Conservation (phyloP, 768 basidiomycete genomes). For the Lactarius deliciosus region DNA sequence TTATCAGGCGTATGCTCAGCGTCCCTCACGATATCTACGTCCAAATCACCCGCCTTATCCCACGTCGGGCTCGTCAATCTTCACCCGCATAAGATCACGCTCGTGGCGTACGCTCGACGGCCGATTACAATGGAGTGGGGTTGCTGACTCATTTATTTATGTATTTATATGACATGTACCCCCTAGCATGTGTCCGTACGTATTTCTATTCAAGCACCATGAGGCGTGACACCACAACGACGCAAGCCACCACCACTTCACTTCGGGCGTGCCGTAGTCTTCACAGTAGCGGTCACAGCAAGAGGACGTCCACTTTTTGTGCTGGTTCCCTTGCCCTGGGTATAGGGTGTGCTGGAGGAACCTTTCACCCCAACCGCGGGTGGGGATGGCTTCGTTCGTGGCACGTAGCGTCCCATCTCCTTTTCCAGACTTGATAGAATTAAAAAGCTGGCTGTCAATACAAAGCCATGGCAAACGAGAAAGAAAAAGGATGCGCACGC, state of each 20-base stretch:
- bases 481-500: neutral
- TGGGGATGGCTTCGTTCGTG: slow-evolving; percentile 1
- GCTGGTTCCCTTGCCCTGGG: neutral
- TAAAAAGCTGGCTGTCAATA: neutral
- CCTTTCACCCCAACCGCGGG: neutral
- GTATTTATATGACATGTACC: neutral
- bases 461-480: neutral
- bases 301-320: neutral
- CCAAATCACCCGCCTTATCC: neutral
- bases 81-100: neutral
- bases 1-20: neutral
- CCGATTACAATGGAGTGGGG: neutral
- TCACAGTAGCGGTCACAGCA: neutral
- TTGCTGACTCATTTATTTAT: neutral
- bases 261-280: neutral
- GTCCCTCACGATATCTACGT: neutral
- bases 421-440: neutral
- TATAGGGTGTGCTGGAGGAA: neutral
- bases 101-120: no score
- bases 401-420: neutral
- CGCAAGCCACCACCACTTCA: neutral
- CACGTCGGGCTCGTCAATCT: neutral
- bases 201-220: no score
- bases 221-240: neutral
- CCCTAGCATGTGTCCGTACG: neutral